These are phyloP conservation scores for Stagonosporopsis rhizophila DNA, from an alignment of 2,329 filamentous ascomycete genomes.

Conservation along the genomic window DNA sequence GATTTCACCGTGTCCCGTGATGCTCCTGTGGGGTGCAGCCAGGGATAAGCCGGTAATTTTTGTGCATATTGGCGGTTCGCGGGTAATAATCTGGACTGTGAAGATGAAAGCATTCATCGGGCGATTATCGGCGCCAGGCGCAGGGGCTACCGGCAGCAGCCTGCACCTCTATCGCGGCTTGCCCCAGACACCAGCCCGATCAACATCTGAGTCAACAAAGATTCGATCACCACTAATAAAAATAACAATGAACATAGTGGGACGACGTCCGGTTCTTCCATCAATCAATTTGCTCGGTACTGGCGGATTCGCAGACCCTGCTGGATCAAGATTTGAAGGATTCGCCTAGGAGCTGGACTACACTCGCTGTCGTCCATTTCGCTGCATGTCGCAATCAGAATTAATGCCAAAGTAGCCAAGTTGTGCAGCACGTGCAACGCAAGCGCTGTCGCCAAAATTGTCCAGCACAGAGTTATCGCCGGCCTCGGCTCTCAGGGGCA, in stretches of 20 bases:
- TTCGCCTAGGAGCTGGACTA: background rate
- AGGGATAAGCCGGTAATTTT: background rate
- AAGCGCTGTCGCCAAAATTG: constrained; percentile 12
- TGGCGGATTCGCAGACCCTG: background rate
- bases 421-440: constrained; percentile 9
- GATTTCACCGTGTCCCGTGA: constrained; percentile 1
- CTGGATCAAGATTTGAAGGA: background rate
- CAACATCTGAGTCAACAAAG: background rate
- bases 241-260: background rate
- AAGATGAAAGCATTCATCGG: background rate
- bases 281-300: background rate
- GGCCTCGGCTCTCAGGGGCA: constrained; percentile 2
- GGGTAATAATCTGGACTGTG: constrained; percentile 6
- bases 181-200: background rate
- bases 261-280: background rate
- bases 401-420: background rate
- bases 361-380: background rate
- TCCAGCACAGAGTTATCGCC: constrained; percentile 5
- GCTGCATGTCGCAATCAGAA: constrained; percentile 6
- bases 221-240: background rate
- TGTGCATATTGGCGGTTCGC: constrained; percentile 1
- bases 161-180: background rate
- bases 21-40: background rate
- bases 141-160: background rate
- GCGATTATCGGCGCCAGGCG: background rate